Evolutionary conservation across 2,329 filamentous ascomycete species (phyloP), one percentile per base, ranked within the genome.

Genomic region (Teratosphaeriaceae sp.): DNA sequence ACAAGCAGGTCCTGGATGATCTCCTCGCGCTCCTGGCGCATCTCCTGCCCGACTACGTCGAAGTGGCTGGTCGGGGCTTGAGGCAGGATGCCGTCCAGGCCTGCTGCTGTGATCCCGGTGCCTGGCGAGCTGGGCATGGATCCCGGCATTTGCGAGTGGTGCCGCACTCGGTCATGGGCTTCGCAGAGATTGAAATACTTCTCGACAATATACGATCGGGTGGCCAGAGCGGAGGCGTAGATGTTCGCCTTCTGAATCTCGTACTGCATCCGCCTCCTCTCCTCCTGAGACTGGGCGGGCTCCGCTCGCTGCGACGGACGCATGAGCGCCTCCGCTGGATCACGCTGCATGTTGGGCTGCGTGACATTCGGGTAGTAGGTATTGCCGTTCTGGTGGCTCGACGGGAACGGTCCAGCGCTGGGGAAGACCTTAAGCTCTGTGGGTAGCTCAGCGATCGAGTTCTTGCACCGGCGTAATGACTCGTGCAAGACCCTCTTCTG

Each of bases 161-260:
- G 15, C 9, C 51, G 47, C 5, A 51, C 45, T 18, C 59, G 46
- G 19, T 55, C 54, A 39, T 82, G 78, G 1, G 80, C 77, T 41
- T 88, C 84, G 27, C 81, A 79, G 1, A 92, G 72, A 53, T 80
- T 81, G 63, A 87, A 87, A 65, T 90, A 94, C 50, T 88, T 83
- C 61, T 94, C 87, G 0, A 94, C 86, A 44, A 90, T 80, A 60
- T 88, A 89, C 0, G 85, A 90, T 19, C 88, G 76, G 0, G 87
- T 94, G 2, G 82, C 81, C 8, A 95, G 71, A 56, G 88, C 84
- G 5, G 84, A 90, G 2, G 82, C 80, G 58, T 90, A 88, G 29
- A 95, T 85, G 61, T 94, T 94, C 5, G 87, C 85, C 61, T 94
- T 94, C 61, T 94, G 88, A 22, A 95, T 92, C 65, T 94, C 88